Conservation (phyloP, 306 rosid genomes). For the Sechiopsis laciniata region DNA sequence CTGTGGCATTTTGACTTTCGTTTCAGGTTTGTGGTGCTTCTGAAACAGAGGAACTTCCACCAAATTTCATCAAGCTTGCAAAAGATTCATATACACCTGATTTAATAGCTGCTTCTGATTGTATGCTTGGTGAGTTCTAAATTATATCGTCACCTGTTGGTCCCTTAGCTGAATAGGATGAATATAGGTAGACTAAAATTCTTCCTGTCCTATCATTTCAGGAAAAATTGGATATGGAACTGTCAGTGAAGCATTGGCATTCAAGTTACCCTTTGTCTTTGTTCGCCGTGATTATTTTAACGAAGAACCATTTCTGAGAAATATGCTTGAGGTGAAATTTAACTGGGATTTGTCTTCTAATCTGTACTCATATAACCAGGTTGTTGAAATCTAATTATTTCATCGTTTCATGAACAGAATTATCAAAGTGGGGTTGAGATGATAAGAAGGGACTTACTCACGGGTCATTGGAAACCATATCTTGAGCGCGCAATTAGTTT, state of each 20-base stretch:
- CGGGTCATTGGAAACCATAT: constrained; percentile 97
- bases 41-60: constrained; percentile 66
- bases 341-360: not conserved
- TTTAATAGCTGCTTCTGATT: constrained; percentile 86
- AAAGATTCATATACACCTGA: constrained; percentile 93
- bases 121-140: constrained; percentile 82
- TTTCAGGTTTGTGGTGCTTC: constrained; percentile 94
- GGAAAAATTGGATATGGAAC: constrained; percentile 99
- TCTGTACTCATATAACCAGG: not conserved
- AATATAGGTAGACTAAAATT: constrained; percentile 6
- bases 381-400: constrained; percentile 22
- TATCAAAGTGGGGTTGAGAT: constrained; percentile 95
- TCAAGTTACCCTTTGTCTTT: constrained; percentile 90
- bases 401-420: constrained; percentile 34
- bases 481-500: constrained; percentile 91
- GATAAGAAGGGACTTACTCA: constrained; percentile 93
- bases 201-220: constrained; percentile 29
- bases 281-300: constrained; percentile 97
- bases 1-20: constrained; percentile 23
- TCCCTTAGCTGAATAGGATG: not conserved
- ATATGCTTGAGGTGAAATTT: constrained; percentile 84
- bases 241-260: constrained; percentile 87
- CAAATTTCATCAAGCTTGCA: constrained; percentile 67
- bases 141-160: constrained; percentile 16
- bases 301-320: constrained; percentile 94